Base-by-base conservation (phyloP, 2,329 filamentous ascomycete species). In the Fusarium nisikadoi region DNA sequence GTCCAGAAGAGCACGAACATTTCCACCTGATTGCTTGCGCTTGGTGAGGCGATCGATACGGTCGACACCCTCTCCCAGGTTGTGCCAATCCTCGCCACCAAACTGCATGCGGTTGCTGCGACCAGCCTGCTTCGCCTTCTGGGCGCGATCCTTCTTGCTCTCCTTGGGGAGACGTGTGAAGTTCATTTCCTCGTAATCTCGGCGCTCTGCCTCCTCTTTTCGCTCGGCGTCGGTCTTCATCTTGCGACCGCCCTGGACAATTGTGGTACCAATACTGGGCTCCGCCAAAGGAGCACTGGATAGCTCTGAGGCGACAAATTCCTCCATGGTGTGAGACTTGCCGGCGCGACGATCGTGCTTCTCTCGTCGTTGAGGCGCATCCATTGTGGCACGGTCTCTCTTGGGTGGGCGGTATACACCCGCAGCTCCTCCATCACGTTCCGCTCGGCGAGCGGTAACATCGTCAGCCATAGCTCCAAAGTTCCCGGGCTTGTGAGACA, bases 11-110 rank as follows among this genome's bases (percentile, higher is more conserved):
- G 89, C 88, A 73, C 86, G 87, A 17, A 89, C 89, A 36, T 88
- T 86, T 29, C 86, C 84, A 62, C 87, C 83, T 80, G 73, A 86
- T 85, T 86, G 86, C 80, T 90, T 93, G 79, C 89, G 89, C 81
- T 90, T 90, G 11, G 95, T 98, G 78, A 97, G 85, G 70, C 91
- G 87, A 75, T 94, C 92, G 81, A 98, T 97, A 47, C 95, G 88
- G 82, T 97, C 94, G 56, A 95, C 89, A 12, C 94, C 94, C 79
- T 95, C 92, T 62, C 93, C 94, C 47, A 99, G 84, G 31, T 92
- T 91, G 71, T 92, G 89, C 94, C 94, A 98, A 79, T 98, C 96
- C 83, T 98, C 96, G 56, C 96, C 96, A 69, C 95, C 95, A 83
- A 90, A 90, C 76, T 84, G 83, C 93, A 98, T 81, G 86, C 91